Percentiles rank a stretch among this genome's conserved stretches.
Conservation (phyloP, 768 basidiomycete genomes). For the Strobilomyces dryophilus region DNA sequence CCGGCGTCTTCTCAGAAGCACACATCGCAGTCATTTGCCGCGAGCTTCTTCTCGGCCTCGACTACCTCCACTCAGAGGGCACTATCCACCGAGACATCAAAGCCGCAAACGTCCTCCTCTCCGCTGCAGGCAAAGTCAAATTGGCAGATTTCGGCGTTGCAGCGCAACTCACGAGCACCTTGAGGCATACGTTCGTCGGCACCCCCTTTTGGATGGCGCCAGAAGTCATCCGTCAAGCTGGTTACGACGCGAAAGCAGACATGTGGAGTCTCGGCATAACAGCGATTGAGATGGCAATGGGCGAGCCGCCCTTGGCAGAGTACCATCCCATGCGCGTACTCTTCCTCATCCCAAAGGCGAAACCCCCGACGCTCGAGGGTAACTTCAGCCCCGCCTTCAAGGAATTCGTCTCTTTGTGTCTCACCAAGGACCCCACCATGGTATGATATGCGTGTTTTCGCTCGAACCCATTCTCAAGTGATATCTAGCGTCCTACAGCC, state of each 20-base stretch:
- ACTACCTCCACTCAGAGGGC: conserved; percentile 93
- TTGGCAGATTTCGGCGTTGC: conserved; percentile 99
- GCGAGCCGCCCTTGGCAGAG: conserved; percentile 93
- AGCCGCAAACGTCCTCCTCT: conserved; percentile 92
- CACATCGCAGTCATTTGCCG: conserved; percentile 95
- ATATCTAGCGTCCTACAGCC: conserved; percentile 75
- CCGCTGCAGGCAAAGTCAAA: conserved; percentile 90
- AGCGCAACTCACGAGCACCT: conserved; percentile 89
- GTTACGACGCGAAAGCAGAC: conserved; percentile 94
- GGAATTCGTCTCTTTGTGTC: conserved; percentile 84
- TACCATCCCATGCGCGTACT: conserved; percentile 99
- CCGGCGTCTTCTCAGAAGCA: conserved; percentile 84
- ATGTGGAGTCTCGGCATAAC: conserved; percentile 99
- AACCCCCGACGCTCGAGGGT: conserved; percentile 87
- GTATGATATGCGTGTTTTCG: conserved; percentile 40
- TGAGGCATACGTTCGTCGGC: conserved; percentile 96
- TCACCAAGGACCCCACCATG: conserved; percentile 85
- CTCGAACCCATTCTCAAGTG: conserved; percentile 9
- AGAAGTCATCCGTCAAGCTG: conserved; percentile 95
- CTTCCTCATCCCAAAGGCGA: conserved; percentile 96
- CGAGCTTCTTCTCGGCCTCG: conserved; percentile 87
- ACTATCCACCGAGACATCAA: conserved; percentile 99
- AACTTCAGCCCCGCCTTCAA: conserved; percentile 83
- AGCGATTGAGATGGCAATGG: conserved; percentile 96
- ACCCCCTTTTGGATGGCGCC: conserved; percentile 99